These are phyloP conservation scores for Hypericum androsaemum DNA, from an alignment of 345 rosid genomes.

Conservation along the genomic window DNA sequence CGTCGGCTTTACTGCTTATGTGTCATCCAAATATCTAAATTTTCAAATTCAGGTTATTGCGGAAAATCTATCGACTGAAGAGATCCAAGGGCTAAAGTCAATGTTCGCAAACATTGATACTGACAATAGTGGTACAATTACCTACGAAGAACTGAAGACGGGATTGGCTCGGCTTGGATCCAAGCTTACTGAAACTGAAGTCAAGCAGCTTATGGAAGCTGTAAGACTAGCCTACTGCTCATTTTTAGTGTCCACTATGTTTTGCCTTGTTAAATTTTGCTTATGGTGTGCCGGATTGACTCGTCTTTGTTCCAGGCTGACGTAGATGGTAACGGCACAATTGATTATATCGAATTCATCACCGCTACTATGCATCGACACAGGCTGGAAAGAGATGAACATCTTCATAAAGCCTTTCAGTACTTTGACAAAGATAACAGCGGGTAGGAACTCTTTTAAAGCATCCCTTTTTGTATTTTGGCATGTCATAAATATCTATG, in stretches of 20 bases:
- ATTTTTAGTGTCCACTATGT: not conserved
- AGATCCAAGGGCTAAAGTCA: constrained; percentile 32
- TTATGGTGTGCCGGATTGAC: not conserved
- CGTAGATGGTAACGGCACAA: constrained; percentile 32
- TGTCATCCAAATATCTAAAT: not conserved
- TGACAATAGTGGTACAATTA: constrained; percentile 38
- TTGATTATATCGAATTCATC: constrained; percentile 28
- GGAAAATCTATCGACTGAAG: constrained; percentile 28
- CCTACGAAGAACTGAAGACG: constrained; percentile 30
- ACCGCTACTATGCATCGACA: constrained; percentile 32
- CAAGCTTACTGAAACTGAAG: constrained; percentile 34
- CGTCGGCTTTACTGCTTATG: not conserved
- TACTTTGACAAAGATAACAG: constrained; percentile 27
- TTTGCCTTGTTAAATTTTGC: not conserved
- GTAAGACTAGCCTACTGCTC: constrained; percentile 17
- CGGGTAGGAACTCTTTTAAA: constrained; percentile 13
- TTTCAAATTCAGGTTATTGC: constrained; percentile 27
- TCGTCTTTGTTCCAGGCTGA: constrained; percentile 22
- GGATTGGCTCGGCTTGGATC: constrained; percentile 38
- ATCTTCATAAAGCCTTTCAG: constrained; percentile 27
- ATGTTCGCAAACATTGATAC: constrained; percentile 34
- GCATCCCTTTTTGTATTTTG: not conserved
- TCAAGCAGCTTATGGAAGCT: constrained; percentile 38
- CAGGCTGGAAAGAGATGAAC: constrained; percentile 28
- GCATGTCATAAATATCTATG: not conserved